Percentiles rank a stretch among this genome's conserved stretches.
phyloP scores from a whole-genome alignment of 2,329 filamentous ascomycete genomes.

The Arachnopeziza araneosa region DNA sequence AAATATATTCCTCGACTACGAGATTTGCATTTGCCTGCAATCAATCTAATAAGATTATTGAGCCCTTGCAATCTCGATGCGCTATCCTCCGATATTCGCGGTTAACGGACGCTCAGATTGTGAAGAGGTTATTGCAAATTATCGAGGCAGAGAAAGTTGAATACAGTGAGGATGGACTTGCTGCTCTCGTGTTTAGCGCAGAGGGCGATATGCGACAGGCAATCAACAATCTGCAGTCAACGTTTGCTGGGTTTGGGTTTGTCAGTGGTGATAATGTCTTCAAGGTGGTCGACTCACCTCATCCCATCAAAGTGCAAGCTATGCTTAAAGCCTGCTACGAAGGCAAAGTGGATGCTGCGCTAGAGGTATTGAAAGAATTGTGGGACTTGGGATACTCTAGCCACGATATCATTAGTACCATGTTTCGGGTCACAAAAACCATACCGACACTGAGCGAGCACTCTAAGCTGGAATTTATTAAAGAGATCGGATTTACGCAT shows the following conservation, averaged over 20 bases:
- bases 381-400: slow-evolving; percentile 97
- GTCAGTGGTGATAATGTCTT: slow-evolving; percentile 98
- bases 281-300: slow-evolving; percentile 92
- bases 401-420: slow-evolving; percentile 97
- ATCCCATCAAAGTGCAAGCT: slow-evolving; percentile 96
- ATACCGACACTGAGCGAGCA: slow-evolving; percentile 90
- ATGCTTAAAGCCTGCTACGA: slow-evolving; percentile 98
- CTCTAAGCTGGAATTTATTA: slow-evolving; percentile 94
- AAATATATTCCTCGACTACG: slow-evolving; percentile 95
- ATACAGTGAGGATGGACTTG: slow-evolving; percentile 87
- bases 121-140: slow-evolving; percentile 85
- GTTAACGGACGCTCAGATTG: slow-evolving; percentile 86
- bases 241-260: slow-evolving; percentile 87
- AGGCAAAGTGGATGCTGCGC: slow-evolving; percentile 78
- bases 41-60: slow-evolving; percentile 98
- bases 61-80: slow-evolving; percentile 94
- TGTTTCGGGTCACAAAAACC: slow-evolving; percentile 98
- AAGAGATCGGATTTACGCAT: slow-evolving; percentile 97
- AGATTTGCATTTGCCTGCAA: slow-evolving; percentile 98
- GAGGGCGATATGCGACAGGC: slow-evolving; percentile 99
- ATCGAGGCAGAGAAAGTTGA: slow-evolving; percentile 87
- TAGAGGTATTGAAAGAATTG: slow-evolving; percentile 82
- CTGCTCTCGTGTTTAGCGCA: slow-evolving; percentile 93
- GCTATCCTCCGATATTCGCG: slow-evolving; percentile 92
- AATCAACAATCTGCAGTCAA: slow-evolving; percentile 97